Evolutionary conservation across 192 early-diverging fungal genomes (phyloP).

Genomic region (Coemansia sp.): DNA sequence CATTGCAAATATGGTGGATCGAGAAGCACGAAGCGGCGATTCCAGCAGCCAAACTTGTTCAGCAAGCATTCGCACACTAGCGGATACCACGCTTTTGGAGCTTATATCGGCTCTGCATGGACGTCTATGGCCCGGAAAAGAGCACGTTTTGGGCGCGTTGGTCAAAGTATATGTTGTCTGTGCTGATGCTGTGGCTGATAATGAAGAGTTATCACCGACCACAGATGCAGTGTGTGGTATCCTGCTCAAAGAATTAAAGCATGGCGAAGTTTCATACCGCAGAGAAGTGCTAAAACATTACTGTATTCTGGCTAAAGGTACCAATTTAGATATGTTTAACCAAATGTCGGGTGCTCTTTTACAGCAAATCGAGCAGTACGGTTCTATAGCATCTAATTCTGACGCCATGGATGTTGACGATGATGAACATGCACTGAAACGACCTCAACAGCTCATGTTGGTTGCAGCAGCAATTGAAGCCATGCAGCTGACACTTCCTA

Average conservation of each 20-base stretch:
- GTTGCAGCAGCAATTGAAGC: conserved; percentile 33
- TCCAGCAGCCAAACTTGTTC: not conserved
- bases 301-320: conserved; percentile 12
- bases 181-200: not conserved
- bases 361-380: conserved; percentile 6
- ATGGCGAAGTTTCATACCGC: conserved; percentile 26
- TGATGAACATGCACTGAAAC: conserved; percentile 25
- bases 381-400: not conserved
- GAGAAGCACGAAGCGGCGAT: conserved; percentile 6
- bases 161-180: conserved; percentile 26
- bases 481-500: conserved; percentile 20
- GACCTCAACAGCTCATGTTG: conserved; percentile 38
- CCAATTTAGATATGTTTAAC: conserved; percentile 19
- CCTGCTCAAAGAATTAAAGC: conserved; percentile 27
- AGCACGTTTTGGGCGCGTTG: conserved; percentile 35
- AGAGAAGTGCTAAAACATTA: conserved; percentile 24
- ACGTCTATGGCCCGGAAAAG: conserved; percentile 43
- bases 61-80: not conserved
- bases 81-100: conserved; percentile 19
- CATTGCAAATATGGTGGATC: conserved; percentile 28
- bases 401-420: conserved; percentile 15
- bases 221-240: conserved; percentile 18
- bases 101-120: conserved; percentile 29
- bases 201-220: not conserved
- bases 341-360: conserved; percentile 13